Evolutionary conservation across 257 asterid species (phyloP).

Genomic region (Solanum lignicaule): DNA sequence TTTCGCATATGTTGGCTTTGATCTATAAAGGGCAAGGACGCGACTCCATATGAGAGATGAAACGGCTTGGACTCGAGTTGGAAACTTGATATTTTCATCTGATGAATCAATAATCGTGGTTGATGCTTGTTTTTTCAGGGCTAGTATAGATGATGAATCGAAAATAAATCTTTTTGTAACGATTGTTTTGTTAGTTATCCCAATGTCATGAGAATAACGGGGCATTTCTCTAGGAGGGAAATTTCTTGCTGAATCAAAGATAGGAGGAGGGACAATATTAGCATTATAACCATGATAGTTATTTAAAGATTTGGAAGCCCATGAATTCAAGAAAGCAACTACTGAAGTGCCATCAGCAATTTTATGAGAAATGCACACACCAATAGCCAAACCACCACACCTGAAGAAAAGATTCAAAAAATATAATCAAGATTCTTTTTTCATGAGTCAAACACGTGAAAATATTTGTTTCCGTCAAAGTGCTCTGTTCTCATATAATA

Average conservation of each 20-base stretch:
- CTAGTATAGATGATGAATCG: neutral
- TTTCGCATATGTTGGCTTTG: neutral
- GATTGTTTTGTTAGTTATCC: neutral
- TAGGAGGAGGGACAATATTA: neutral
- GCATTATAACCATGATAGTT: neutral
- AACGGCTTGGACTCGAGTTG: slow-evolving; percentile 15
- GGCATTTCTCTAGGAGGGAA: neutral
- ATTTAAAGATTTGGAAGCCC: slow-evolving; percentile 9
- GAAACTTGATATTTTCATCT: neutral
- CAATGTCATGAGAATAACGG: neutral
- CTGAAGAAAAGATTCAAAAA: slow-evolving; percentile 1
- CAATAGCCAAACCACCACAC: slow-evolving; percentile 26
- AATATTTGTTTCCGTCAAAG: no score
- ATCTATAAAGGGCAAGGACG: neutral
- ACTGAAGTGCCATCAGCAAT: slow-evolving; percentile 15
- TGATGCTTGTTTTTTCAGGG: neutral
- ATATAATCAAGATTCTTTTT: neutral
- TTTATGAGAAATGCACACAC: slow-evolving; percentile 16
- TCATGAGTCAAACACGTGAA: neutral
- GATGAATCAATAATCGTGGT: neutral
- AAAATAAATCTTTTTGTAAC: slow-evolving; percentile 5
- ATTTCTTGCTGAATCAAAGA: neutral
- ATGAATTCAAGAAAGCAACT: slow-evolving; percentile 4
- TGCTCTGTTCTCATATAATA: no score
- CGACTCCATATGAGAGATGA: slow-evolving; percentile 23